Conservation (phyloP, 169 alveolate species). For the Babesia bigemina region DNA sequence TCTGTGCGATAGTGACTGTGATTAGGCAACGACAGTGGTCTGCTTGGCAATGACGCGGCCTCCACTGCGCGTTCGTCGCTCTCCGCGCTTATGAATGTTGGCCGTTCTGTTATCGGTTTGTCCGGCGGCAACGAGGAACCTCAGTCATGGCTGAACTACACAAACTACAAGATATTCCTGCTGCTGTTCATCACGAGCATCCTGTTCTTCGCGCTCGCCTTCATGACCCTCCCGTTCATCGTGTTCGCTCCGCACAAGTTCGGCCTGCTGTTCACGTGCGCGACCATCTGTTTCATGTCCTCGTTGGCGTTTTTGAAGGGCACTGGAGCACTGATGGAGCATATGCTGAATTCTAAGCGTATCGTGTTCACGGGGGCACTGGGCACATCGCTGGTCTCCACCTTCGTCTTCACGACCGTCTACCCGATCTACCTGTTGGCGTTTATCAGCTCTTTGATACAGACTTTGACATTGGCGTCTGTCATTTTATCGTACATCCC, state of each 20-base stretch:
- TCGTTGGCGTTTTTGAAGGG: conserved; percentile 60
- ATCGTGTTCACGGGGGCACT: conserved; percentile 54
- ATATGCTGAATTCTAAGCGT: conserved; percentile 53
- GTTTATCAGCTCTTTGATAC: conserved; percentile 49
- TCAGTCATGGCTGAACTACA: conserved; percentile 64
- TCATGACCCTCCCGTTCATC: conserved; percentile 67
- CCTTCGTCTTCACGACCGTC: conserved; percentile 55
- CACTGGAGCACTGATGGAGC: conserved; percentile 50
- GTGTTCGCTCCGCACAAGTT: conserved; percentile 68
- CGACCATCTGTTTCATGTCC: conserved; percentile 42
- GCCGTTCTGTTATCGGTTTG: conserved; percentile 36
- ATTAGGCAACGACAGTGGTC: background rate
- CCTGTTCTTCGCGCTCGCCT: conserved; percentile 54
- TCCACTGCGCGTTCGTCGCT: conserved; percentile 18
- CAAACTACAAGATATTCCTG: conserved; percentile 53
- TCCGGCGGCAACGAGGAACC: conserved; percentile 19
- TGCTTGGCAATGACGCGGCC: conserved; percentile 6
- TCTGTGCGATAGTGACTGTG: background rate
- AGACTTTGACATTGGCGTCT: conserved; percentile 45
- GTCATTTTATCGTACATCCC: conserved; percentile 66
- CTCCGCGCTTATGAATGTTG: conserved; percentile 41
- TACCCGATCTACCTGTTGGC: conserved; percentile 64
- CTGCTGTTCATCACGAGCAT: conserved; percentile 32
- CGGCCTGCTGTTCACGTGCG: conserved; percentile 67
- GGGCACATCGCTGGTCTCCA: conserved; percentile 32